These are phyloP conservation scores for Thymus quinquecostatus DNA, from an alignment of 257 asterid species.

Conservation along the genomic window DNA sequence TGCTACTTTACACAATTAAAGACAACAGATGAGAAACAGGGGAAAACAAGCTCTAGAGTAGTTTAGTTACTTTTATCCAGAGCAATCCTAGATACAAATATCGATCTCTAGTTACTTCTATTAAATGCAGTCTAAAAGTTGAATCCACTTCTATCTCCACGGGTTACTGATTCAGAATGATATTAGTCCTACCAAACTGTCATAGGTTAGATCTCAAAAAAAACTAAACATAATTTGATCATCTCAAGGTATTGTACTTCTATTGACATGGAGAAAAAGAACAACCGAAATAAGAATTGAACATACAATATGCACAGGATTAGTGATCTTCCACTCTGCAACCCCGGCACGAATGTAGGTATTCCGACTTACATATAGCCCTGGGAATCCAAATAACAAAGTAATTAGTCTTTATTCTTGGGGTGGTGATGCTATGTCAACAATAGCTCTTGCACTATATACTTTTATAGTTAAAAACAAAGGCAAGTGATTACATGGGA, in stretches of 20 bases:
- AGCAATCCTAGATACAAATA: background rate
- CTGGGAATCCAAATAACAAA: constrained; percentile 45
- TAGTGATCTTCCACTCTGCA: constrained; percentile 90
- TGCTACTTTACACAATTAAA: background rate
- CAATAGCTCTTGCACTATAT: too few species aligned
- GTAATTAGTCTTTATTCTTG: background rate
- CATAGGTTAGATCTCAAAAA: too few species aligned
- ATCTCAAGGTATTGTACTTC: background rate
- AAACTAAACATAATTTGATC: too few species aligned
- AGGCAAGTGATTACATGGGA: too few species aligned
- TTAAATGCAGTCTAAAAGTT: too few species aligned
- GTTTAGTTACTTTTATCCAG: too few species aligned
- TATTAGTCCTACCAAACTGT: background rate
- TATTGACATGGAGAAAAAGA: background rate
- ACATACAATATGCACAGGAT: constrained; percentile 94
- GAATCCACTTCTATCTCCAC: too few species aligned
- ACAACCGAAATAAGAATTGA: constrained; percentile 18
- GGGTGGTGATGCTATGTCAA: too few species aligned
- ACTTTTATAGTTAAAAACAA: too few species aligned
- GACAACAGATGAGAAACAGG: background rate
- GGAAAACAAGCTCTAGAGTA: background rate
- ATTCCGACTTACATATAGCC: constrained; percentile 90
- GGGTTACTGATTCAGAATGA: background rate
- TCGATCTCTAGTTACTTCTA: too few species aligned
- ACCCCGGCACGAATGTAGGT: constrained; percentile 92